Evolutionary conservation across 257 asterid species (phyloP), one percentile per base, ranked within the genome.

Genomic region (Thymus quinquecostatus): DNA sequence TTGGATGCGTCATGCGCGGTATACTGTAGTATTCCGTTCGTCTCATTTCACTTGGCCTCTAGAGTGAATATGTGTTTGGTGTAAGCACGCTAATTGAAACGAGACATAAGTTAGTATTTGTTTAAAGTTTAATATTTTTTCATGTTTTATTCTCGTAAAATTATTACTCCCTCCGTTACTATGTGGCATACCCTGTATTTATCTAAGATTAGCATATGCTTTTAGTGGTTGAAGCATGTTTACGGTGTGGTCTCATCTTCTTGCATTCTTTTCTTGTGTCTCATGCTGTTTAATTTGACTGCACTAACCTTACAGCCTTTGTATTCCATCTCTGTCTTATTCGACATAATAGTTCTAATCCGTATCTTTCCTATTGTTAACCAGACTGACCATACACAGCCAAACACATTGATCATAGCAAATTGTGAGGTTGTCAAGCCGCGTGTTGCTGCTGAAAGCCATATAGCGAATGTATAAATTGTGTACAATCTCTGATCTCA

Each of bases 371-470:
- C 4, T 60, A 66, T 64, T 67, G 21, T 55, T 58, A 57, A 55
- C 51, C 92, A 95, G 99, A 95, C 98, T 27, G 99, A 95, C 71
- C 89, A 84, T 72, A 82, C 95, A 2, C 98, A 89, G 84, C 99
- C 99, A 32, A 95, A 95, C 83, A 95, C 99, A 36, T 74, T 95
- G 87, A 89, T 95, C 21, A 82, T 95, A 68, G 98, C 97, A 51
- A 89, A 95, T 78, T 92, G 98, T 50, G 98, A 92, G 74, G 87
- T 95, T 66, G 96, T 89, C 79, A 90, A 85, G 92, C 94, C 98
- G 33, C 89, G 99, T 64, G 98, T 95, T 68, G 98, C 98, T 51
- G 90, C 96, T 5, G 96, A 89, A 70, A 81, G 77, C 59, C 96
- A 95, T 74, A 86, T 92, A 75, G 92, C 97, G 59, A 83, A 92